Evolutionary conservation across 1,284 basidiomycete species (phyloP).

Genomic region (Cutaneotrichosporon mucoides): DNA sequence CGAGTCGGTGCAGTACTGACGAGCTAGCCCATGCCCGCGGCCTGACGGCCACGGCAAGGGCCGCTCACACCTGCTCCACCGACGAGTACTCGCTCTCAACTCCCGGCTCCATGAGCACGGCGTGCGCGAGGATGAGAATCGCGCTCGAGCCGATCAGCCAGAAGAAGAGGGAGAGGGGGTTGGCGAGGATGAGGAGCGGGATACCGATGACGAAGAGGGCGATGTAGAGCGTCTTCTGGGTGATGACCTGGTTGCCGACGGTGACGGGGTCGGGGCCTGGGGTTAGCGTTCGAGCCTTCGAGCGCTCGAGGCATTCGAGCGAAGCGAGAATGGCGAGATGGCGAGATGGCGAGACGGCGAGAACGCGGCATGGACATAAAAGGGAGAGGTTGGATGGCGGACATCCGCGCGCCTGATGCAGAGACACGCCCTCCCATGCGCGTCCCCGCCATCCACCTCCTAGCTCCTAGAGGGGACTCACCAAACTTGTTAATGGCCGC

Average conservation of each 20-base stretch:
- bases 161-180: slow-evolving; percentile 30
- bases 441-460: too few species aligned
- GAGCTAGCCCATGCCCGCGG: too few species aligned
- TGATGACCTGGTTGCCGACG: slow-evolving; percentile 45
- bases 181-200: slow-evolving; percentile 31
- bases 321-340: too few species aligned
- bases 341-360: too few species aligned
- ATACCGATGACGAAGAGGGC: slow-evolving; percentile 40
- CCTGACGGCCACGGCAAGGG: too few species aligned
- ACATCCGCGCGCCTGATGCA: too few species aligned
- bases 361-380: too few species aligned
- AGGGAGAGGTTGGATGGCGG: too few species aligned
- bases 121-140: slow-evolving; percentile 51
- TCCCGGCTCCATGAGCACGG: slow-evolving; percentile 53
- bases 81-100: slow-evolving; percentile 33
- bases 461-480: slow-evolving; percentile 48
- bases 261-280: slow-evolving; percentile 19
- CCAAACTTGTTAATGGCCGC: slow-evolving; percentile 80
- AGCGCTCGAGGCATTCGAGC: too few species aligned
- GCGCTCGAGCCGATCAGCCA: slow-evolving; percentile 34
- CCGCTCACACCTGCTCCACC: slow-evolving; percentile 1
- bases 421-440: too few species aligned
- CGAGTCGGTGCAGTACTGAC: too few species aligned
- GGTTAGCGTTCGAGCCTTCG: too few species aligned
- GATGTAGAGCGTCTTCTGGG: slow-evolving; percentile 58